phyloP scores from a whole-genome alignment of 176 grass and related monocot species.

The Hsuehochloa calcarea region DNA sequence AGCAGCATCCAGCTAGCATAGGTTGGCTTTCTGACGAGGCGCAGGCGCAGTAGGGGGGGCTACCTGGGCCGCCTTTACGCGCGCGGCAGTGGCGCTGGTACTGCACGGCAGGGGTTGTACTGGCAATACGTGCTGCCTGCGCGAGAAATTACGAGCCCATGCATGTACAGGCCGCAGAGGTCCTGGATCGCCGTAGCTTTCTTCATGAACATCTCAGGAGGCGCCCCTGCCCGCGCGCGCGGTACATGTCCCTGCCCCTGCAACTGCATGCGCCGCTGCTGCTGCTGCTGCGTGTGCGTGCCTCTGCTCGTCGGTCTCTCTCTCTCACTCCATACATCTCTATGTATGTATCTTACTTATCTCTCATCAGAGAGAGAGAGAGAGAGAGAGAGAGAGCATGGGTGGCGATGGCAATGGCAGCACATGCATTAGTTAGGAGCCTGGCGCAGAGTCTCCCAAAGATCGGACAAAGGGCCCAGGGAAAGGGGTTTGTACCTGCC shows the following conservation, averaged over 20 bases:
- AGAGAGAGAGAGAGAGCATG: not conserved
- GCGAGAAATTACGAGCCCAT: constrained; percentile 36
- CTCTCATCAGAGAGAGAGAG: not conserved
- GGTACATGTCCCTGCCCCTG: not conserved
- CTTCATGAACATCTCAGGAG: not conserved
- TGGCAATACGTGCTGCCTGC: not conserved
- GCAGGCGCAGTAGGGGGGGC: not conserved
- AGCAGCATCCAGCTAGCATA: not conserved
- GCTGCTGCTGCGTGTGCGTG: constrained; percentile 15
- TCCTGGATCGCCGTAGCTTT: not conserved
- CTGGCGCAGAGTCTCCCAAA: constrained; percentile 30
- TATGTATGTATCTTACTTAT: too few species aligned
- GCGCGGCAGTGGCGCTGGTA: not conserved
- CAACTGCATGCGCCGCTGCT: not conserved
- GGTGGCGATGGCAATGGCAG: not conserved
- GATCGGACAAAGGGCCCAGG: constrained; percentile 39
- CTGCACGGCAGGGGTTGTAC: not conserved
- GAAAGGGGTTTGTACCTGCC: not conserved
- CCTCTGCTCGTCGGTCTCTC: constrained; percentile 28
- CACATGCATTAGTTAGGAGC: constrained; percentile 1
- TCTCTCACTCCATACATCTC: not conserved
- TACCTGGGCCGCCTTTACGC: constrained; percentile 21
- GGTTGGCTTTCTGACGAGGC: constrained; percentile 21
- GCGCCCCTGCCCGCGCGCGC: not conserved
- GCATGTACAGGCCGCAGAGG: not conserved